Evolutionary conservation across 345 rosid genomes (phyloP), one percentile per base, ranked within the genome.

Genomic region (Populus ilicifolia): DNA sequence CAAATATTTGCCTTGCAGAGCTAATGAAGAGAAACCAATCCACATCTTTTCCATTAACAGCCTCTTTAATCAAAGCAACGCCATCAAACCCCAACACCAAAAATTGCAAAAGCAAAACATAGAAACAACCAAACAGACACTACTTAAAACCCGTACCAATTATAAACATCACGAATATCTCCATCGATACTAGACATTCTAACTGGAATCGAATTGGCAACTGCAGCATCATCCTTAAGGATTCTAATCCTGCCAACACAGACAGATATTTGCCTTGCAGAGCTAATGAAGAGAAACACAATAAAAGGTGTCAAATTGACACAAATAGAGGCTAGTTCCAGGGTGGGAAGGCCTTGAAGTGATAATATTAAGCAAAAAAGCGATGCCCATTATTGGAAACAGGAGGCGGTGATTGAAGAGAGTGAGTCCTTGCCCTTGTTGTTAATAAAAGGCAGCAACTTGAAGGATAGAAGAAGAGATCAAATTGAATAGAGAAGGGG

Each of bases 241-340:
- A 30, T 30, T 30, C 33, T 30, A 30, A 30, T 30, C 33, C 33
- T 30, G 33, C 33, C 33, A 30, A 30, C 33, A 30, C 33, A 30
- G 33, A 30, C 33, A 30, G 2, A 2, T 30, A 2, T 30, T 30
- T 30, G 3, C 33, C 33, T 30, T 30, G 33, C 33, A 30, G 3
- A 30, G 33, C 33, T 30, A 30, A 30, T 30, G 74, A 91, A 84
- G 76, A 96, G 91, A 82, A 84, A 91, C 12, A 87, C 87, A 8
- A 92, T 81, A 50, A 88, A 82, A 69, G 94, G 93, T 36, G 90
- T 76, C 80, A 90, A 86, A 85, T 94, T 91, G 81, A 90, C 75
- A 84, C 90, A 88, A 71, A 94, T 77, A 14, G 97, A 91, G 62
- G 87, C 87, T n/a, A 94, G 87, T 76, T 96, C 97, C 84, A 90